Evolutionary conservation across 225 moss, liverwort and hornwort species (phyloP).

Genomic region (Takakia lepidozioides): DNA sequence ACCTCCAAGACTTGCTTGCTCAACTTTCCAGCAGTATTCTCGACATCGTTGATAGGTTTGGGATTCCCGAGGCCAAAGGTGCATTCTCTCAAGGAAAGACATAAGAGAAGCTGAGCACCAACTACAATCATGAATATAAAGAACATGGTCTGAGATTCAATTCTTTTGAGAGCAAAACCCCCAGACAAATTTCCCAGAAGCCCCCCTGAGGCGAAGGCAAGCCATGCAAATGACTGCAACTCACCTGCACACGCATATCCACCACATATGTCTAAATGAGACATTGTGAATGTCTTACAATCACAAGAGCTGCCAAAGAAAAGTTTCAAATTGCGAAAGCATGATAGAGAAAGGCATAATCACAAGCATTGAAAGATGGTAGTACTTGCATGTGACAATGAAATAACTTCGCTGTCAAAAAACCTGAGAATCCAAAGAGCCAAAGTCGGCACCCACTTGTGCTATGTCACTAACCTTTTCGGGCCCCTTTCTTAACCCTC

Average conservation of each 20-base stretch:
- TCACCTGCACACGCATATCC: conserved; percentile 57
- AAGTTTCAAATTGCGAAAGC: no score
- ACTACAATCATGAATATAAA: conserved; percentile 59
- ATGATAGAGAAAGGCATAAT: no score
- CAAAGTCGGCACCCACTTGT: no score
- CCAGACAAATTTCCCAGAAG: conserved; percentile 69
- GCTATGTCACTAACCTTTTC: conserved; percentile 40
- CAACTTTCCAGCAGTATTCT: not conserved
- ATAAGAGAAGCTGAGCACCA: conserved; percentile 49
- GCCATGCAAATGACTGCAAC: conserved; percentile 76
- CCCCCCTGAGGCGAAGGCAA: conserved; percentile 61
- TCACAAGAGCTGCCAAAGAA: no score
- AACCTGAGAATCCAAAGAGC: no score
- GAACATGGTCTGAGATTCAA: conserved; percentile 60
- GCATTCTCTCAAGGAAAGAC: conserved; percentile 41
- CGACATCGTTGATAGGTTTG: not conserved
- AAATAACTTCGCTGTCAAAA: no score
- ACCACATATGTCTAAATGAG: no score
- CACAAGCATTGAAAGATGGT: no score
- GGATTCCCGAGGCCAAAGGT: conserved; percentile 42
- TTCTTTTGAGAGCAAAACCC: conserved; percentile 54
- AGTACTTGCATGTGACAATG: no score
- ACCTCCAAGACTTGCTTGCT: conserved; percentile 6
- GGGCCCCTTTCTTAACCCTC: conserved; percentile 47
- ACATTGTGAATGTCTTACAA: no score